Conservation (phyloP, 2,329 filamentous ascomycete species). For the Clarireedia sp. region DNA sequence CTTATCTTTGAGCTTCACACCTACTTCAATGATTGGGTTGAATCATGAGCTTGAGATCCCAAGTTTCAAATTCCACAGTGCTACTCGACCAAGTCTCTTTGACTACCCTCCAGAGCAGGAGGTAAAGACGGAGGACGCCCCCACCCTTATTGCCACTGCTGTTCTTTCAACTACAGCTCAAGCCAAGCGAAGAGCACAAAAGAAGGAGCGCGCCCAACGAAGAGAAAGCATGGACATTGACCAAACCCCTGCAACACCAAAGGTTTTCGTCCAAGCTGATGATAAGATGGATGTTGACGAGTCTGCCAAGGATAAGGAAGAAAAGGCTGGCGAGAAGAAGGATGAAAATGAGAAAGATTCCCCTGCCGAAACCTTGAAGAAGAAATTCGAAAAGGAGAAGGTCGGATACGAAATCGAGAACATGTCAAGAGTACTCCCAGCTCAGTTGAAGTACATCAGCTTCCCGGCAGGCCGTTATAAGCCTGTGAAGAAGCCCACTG, state of each 20-base stretch:
- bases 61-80: conserved; percentile 91
- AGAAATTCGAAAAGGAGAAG: conserved; percentile 93
- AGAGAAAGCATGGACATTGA: conserved; percentile 96
- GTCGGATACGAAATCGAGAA: conserved; percentile 93
- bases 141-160: conserved; percentile 88
- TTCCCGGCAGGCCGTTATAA: conserved; percentile 87
- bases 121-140: conserved; percentile 87
- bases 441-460: conserved; percentile 90
- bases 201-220: conserved; percentile 83
- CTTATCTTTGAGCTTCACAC: conserved; percentile 90
- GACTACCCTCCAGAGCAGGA: conserved; percentile 97
- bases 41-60: conserved; percentile 92
- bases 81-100: conserved; percentile 88
- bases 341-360: conserved; percentile 54
- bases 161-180: conserved; percentile 95
- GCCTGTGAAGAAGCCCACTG: conserved; percentile 91
- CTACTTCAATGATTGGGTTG: conserved; percentile 89
- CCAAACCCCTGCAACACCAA: conserved; percentile 65
- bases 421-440: conserved; percentile 88
- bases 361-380: conserved; percentile 57
- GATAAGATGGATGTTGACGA: conserved; percentile 89
- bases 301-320: conserved; percentile 36
- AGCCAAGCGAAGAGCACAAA: conserved; percentile 87
- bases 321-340: conserved; percentile 51
- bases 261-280: conserved; percentile 42